Evolutionary conservation across 202 grass and related monocot species (phyloP).

Genomic region (Setaria italica): DNA sequence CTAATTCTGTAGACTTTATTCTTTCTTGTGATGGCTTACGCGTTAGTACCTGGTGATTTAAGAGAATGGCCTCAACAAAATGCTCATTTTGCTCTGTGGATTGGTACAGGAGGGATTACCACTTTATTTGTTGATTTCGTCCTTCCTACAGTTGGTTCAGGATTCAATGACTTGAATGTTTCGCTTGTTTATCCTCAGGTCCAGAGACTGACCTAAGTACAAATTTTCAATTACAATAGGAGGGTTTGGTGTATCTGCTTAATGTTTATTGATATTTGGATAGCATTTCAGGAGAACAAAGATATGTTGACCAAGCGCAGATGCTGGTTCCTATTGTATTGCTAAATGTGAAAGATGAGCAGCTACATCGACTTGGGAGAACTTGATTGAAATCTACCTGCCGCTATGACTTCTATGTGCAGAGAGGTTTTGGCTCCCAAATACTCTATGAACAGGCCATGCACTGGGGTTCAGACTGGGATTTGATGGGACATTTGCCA

Average conservation of each 20-base stretch:
- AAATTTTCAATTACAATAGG: slow-evolving; percentile 27
- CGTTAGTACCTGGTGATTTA: neutral
- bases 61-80: too few relatives aligned
- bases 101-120: too few relatives aligned
- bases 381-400: slow-evolving; percentile 16
- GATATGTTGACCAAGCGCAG: slow-evolving; percentile 37
- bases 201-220: slow-evolving; percentile 24
- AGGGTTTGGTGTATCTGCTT: slow-evolving; percentile 22
- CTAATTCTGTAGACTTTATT: neutral
- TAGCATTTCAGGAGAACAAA: slow-evolving; percentile 49
- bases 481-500: neutral
- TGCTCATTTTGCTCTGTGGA: too few relatives aligned
- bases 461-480: neutral
- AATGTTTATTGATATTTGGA: neutral
- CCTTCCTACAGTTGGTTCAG: neutral
- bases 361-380: slow-evolving; percentile 51
- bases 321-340: slow-evolving; percentile 52
- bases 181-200: slow-evolving; percentile 11
- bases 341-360: slow-evolving; percentile 54
- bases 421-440: slow-evolving; percentile 43
- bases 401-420: slow-evolving; percentile 24
- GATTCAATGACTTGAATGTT: slow-evolving; percentile 19
- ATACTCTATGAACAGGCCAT: neutral
- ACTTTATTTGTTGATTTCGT: neutral
- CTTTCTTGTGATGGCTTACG: neutral